Conservation (phyloP, 768 basidiomycete species). For the Suillus decipiens region DNA sequence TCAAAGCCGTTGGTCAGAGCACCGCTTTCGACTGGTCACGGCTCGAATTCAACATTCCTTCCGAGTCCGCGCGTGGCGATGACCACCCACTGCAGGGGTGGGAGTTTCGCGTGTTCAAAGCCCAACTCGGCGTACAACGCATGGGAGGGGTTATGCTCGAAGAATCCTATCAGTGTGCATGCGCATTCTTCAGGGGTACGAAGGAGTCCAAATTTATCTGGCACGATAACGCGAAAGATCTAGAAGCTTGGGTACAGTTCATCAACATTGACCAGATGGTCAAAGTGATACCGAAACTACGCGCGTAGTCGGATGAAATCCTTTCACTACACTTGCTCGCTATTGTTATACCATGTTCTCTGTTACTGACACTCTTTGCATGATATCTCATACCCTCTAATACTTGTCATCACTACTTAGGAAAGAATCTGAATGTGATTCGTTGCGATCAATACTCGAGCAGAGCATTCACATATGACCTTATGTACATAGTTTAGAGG, state of each 20-base stretch:
- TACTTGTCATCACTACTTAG: constrained; percentile 7
- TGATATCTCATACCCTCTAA: constrained; percentile 19
- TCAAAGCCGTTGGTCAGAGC: constrained; percentile 82
- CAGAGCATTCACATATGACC: background rate
- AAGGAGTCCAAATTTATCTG: constrained; percentile 69
- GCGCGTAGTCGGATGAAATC: constrained; percentile 42
- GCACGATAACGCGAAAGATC: constrained; percentile 63
- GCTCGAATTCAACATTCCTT: constrained; percentile 78
- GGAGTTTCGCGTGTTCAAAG: constrained; percentile 84
- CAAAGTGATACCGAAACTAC: constrained; percentile 75
- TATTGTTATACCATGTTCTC: constrained; percentile 11
- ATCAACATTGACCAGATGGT: constrained; percentile 82
- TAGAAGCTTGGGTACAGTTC: constrained; percentile 84
- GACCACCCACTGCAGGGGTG: constrained; percentile 71
- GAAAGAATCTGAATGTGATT: background rate
- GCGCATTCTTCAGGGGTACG: constrained; percentile 74
- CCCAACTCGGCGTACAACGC: constrained; percentile 68
- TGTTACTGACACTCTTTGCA: constrained; percentile 9
- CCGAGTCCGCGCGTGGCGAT: constrained; percentile 63
- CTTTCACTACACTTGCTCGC: constrained; percentile 7
- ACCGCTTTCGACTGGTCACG: constrained; percentile 80
- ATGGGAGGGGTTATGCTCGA: constrained; percentile 51
- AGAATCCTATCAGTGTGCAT: constrained; percentile 76
- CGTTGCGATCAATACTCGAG: background rate
- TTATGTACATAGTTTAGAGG: background rate